A percentile compares a stretch with the other conserved stretches of the same genome.
Conservation (phyloP, 148 eudicot species). For the Rhododendron mucronatum region DNA sequence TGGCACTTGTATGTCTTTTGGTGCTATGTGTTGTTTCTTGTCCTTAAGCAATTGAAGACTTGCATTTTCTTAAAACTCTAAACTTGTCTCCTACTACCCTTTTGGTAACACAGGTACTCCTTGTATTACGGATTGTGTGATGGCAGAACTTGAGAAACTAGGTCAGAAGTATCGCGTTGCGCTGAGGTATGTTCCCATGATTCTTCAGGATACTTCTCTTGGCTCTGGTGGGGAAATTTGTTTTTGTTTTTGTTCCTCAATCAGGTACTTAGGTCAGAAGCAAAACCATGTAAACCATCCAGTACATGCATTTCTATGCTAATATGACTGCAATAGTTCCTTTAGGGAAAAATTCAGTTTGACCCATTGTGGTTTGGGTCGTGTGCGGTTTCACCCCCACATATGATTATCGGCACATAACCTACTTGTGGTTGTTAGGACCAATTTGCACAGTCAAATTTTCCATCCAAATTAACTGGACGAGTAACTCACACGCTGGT, state of each 20-base stretch:
- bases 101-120: slow-evolving; percentile 64
- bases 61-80: not conserved
- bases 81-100: not conserved
- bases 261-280: not conserved
- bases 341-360: not conserved
- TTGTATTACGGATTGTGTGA: slow-evolving; percentile 95
- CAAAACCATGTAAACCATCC: not conserved
- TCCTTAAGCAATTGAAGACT: not conserved
- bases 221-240: not conserved
- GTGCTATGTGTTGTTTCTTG: not conserved
- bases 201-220: not conserved
- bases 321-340: not conserved
- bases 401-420: not conserved
- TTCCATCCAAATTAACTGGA: not conserved
- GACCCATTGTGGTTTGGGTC: not conserved
- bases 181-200: slow-evolving; percentile 47
- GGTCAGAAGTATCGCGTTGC: slow-evolving; percentile 96
- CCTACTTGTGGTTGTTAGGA: not conserved
- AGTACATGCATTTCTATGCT: not conserved
- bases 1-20: not conserved
- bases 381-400: not conserved
- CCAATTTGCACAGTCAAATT: not conserved
- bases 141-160: slow-evolving; percentile 97
- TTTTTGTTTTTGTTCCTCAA: not conserved
- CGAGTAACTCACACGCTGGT: too few species aligned